A percentile compares a stretch with the other conserved stretches of the same genome.
Conservation (phyloP, 148 eudicot genomes). For the Drosera capensis region DNA sequence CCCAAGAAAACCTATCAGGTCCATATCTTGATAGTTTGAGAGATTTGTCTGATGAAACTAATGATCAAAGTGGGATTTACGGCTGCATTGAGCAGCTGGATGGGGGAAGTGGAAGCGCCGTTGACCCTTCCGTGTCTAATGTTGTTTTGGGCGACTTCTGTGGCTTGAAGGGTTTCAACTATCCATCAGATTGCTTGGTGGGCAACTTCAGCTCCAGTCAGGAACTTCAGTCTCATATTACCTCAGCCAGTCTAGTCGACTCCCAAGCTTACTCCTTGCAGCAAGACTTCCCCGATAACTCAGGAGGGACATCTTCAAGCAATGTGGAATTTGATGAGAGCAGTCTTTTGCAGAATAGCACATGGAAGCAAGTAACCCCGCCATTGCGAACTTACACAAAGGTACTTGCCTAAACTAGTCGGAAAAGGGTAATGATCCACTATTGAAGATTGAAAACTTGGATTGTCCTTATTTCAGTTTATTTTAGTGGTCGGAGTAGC, state of each 20-base stretch:
- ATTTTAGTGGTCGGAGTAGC: no score
- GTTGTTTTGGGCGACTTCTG: slow-evolving; percentile 39
- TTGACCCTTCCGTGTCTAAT: slow-evolving; percentile 60
- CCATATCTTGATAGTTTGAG: slow-evolving; percentile 20
- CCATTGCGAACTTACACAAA: slow-evolving; percentile 73
- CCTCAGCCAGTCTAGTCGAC: slow-evolving; percentile 65
- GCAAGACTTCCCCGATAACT: slow-evolving; percentile 73
- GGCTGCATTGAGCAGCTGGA: slow-evolving; percentile 62
- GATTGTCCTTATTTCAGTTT: neutral
- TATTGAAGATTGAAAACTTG: neutral
- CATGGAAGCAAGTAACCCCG: slow-evolving; percentile 70
- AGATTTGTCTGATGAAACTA: slow-evolving; percentile 33
- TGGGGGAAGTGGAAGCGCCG: slow-evolving; percentile 40
- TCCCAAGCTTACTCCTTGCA: slow-evolving; percentile 55
- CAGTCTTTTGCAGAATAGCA: slow-evolving; percentile 49
- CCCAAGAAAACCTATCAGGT: slow-evolving; percentile 22
- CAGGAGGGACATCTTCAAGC: slow-evolving; percentile 77
- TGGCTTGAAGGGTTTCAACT: slow-evolving; percentile 41
- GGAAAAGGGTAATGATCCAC: neutral
- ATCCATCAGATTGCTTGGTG: slow-evolving; percentile 46
- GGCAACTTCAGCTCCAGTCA: slow-evolving; percentile 58
- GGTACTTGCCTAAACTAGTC: slow-evolving; percentile 15
- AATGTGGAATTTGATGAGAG: slow-evolving; percentile 66
- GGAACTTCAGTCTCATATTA: slow-evolving; percentile 80
- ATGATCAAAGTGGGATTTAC: slow-evolving; percentile 50